Conservation (phyloP, 2,329 filamentous ascomycete genomes). For the Septoria linicola region DNA sequence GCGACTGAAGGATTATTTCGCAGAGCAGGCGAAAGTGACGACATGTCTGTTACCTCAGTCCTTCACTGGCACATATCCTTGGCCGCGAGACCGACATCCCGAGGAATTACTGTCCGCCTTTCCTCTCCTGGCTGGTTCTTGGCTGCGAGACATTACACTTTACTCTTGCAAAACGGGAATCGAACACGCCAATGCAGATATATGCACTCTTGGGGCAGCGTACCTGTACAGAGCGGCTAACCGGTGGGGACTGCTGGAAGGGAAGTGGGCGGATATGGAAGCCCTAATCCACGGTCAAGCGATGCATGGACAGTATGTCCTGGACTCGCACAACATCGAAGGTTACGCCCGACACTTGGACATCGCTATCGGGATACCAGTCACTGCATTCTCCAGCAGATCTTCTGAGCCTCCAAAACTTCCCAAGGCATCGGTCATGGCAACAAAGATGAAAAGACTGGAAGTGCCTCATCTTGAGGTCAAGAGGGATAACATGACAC, state of each 20-base stretch:
- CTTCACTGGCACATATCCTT: background rate
- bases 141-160: background rate
- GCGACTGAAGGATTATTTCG: too few relatives aligned
- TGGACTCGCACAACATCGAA: background rate
- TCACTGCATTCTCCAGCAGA: background rate
- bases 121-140: background rate
- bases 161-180: background rate
- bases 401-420: background rate
- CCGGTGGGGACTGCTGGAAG: background rate
- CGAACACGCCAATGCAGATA: background rate
- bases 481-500: background rate
- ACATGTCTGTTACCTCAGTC: too few relatives aligned
- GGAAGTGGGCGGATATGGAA: background rate
- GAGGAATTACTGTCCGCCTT: background rate
- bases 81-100: background rate
- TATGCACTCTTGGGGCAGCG: background rate
- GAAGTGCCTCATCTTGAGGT: background rate
- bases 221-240: background rate
- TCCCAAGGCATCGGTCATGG: background rate
- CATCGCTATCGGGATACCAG: background rate
- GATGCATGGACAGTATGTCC: background rate
- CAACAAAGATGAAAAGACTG: background rate
- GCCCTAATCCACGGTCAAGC: background rate
- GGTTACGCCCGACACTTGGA: slow-evolving; percentile 3
- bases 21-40: too few relatives aligned